phyloP scores from a whole-genome alignment of 1,284 basidiomycete genomes.

The Rhodofomes roseus region DNA sequence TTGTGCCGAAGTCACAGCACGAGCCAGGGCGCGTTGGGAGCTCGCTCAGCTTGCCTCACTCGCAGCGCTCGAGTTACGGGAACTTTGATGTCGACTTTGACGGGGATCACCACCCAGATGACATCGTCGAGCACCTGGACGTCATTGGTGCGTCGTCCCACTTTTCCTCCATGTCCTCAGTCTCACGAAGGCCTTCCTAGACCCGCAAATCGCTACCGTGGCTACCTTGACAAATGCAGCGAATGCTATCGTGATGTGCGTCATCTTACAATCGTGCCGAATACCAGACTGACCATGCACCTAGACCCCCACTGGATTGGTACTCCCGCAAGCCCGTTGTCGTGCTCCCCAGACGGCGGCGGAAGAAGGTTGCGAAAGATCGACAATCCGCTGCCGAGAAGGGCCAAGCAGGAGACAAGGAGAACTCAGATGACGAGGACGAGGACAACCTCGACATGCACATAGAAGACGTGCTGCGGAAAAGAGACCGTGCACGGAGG shows the following conservation, averaged over 20 bases:
- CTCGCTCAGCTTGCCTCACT: conserved; percentile 35
- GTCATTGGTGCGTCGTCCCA: conserved; percentile 53
- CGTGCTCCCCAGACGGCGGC: conserved; percentile 38
- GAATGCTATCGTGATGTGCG: conserved; percentile 69
- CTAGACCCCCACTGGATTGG: conserved; percentile 62
- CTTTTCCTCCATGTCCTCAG: neutral
- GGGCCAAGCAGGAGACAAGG: conserved; percentile 16
- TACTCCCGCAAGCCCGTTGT: conserved; percentile 69
- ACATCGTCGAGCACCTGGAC: conserved; percentile 75
- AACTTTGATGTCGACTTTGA: conserved; percentile 12
- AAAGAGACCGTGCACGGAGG: conserved; percentile 59
- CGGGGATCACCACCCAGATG: conserved; percentile 55
- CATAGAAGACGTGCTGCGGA: conserved; percentile 73
- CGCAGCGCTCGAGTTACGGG: conserved; percentile 7
- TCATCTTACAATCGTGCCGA: neutral
- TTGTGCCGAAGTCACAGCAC: conserved; percentile 22
- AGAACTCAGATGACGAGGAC: conserved; percentile 21
- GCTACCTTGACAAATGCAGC: conserved; percentile 75
- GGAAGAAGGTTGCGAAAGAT: conserved; percentile 11
- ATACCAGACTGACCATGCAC: neutral
- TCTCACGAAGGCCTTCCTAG: conserved; percentile 30
- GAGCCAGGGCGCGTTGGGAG: conserved; percentile 41
- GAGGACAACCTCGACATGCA: conserved; percentile 73
- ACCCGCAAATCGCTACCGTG: conserved; percentile 70
- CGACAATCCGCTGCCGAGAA: conserved; percentile 29